Base-by-base conservation (phyloP, 1,139 yeast species). In the Taphrina confusa region DNA sequence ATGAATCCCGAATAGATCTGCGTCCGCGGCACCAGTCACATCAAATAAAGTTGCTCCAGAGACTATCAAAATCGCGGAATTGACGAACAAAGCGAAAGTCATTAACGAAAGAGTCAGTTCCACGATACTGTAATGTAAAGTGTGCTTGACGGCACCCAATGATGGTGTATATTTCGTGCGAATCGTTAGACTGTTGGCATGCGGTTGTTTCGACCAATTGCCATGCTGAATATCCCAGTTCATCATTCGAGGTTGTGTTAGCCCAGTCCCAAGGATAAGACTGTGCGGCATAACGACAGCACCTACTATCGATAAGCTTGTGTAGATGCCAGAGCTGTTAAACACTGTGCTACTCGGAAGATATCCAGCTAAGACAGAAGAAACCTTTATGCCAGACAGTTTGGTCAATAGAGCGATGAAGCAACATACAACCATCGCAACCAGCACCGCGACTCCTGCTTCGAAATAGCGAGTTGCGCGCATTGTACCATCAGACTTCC, bases 251-350 rank as follows among this genome's bases (percentile, higher is more conserved):
- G 97, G 86, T 71, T 91, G 96, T 8, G 92, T 97, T 61, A 92
- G 78, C 1, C 97, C 96, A 0, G 95, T 87, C 0, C 98, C 98
- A 61, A 92, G 76, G 70, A 87, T 92, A 47, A 92, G 76, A 1
- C 95, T 86, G 72, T 92, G 98, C 2, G 98, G 98, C 98, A 92
- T 92, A 30, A 92, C 95, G 0, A 97, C 94, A 28, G 97, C 97
- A 20, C 98, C 98, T 60, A 92, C 76, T 60, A 92, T 87, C 22
- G 97, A 97, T 66, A 95, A 83, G 57, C 96, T 83, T 44, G 89
- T 76, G 70, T 87, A 92, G 46, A 91, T 76, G 0, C 97, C 97
- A 37, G 87, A 84, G 62, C 84, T 82, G 60, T 88, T 87, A 37
- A 89, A 78, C 16, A 89, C 82, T 57, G 82, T 81, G 33, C 74